Evolutionary conservation across 176 grass and related monocot genomes (phyloP), one percentile per base, ranked within the genome.

Genomic region (Zoysia pacifica): DNA sequence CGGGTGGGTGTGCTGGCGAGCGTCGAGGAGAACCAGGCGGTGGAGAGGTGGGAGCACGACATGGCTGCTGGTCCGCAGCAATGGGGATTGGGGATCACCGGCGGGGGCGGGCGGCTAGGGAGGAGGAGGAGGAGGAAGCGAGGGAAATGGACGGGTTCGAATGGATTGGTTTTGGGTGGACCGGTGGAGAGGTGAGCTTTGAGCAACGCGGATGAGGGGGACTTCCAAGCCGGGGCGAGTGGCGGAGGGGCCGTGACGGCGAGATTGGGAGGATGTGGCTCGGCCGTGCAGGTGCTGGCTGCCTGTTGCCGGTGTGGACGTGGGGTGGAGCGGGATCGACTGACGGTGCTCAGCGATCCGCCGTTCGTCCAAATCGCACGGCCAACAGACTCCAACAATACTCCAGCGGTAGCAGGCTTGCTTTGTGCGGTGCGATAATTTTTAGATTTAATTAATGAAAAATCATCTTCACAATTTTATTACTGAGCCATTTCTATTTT

Each of bases 151-250:
- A 42, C 28, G 28, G 28, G 28, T 78, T 92, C 80, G 87, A 88
- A 89, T 78, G 89, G 90, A 91, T 93, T 93, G 85, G 85, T 73
- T 93, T 88, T 87, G 80, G 87, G 88, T 91, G n/a, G n/a, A n/a
- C n/a, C n/a, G n/a, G n/a, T n/a, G 87, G 85, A 75, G 84, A 71
- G 16, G 53, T 77, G 83, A 71, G 84, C 68, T 36, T 69, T 39
- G 53, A n/a, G n/a, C n/a, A n/a, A n/a, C n/a, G n/a, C n/a, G n/a
- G n/a, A n/a, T n/a, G n/a, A 84, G 72, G 74, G 86, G 72, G 28
- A 28, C 76, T 85, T 88, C 82, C 59, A 78, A 85, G 73, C 37
- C 41, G 6, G 79, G 48, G 28, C 70, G 86, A 86, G 74, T 91
- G 90, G 75, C 76, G 35, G 73, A 79, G 85, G 69, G 54, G 14